Evolutionary conservation across 306 rosid species (phyloP).

Genomic region (Spatholobus suberectus): DNA sequence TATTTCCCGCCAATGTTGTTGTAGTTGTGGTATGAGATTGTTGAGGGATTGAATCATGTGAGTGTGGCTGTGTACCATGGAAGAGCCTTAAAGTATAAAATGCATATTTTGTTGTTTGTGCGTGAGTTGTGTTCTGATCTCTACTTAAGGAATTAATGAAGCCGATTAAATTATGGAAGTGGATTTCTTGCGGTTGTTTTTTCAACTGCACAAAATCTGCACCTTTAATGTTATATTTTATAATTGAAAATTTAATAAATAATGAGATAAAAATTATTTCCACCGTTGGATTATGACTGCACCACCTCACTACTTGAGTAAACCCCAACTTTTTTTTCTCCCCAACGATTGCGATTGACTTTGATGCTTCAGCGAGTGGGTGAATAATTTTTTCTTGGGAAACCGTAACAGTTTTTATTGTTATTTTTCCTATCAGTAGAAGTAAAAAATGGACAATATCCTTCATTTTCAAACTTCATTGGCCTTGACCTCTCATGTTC

Average conservation of each 20-base stretch:
- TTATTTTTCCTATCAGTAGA: not conserved
- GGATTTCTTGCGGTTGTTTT: no score
- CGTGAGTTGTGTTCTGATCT: slow-evolving; percentile 12
- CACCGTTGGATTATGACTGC: no score
- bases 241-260: no score
- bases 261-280: no score
- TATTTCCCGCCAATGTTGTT: slow-evolving; percentile 24
- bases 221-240: no score
- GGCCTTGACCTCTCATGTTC: not conserved
- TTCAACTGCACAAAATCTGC: no score
- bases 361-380: not conserved
- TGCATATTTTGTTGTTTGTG: slow-evolving; percentile 28
- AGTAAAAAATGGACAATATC: not conserved
- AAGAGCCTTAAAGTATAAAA: slow-evolving; percentile 23
- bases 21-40: slow-evolving; percentile 17
- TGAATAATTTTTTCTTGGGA: not conserved
- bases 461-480: not conserved
- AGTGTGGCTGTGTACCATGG: slow-evolving; percentile 12
- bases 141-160: not conserved
- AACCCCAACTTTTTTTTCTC: not conserved
- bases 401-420: not conserved
- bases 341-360: slow-evolving; percentile 15
- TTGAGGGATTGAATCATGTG: slow-evolving; percentile 1
- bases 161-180: no score
- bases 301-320: not conserved